Evolutionary conservation across 2,329 filamentous ascomycete species (phyloP).

Genomic region (Verticillium albo-atrum): DNA sequence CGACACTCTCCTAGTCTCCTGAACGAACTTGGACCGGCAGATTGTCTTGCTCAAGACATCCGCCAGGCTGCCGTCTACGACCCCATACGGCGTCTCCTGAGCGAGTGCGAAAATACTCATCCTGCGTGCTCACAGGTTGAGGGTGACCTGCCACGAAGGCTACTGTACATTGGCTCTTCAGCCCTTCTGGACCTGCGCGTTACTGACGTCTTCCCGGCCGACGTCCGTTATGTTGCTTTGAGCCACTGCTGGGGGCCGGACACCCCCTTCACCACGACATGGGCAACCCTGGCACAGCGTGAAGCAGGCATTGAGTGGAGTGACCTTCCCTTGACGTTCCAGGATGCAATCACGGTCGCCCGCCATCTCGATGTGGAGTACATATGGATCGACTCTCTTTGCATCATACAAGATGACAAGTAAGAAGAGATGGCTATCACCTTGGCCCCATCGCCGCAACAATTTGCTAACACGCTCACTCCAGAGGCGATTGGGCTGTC

Average conservation of each 20-base stretch:
- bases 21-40: not conserved
- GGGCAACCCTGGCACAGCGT: not conserved
- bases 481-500: slow-evolving; percentile 10
- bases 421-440: too few species aligned
- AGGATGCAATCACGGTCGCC: slow-evolving; percentile 12
- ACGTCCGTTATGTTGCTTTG: slow-evolving; percentile 10
- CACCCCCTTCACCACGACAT: not conserved
- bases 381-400: slow-evolving; percentile 21
- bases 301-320: slow-evolving; percentile 3
- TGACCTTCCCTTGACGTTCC: slow-evolving; percentile 11
- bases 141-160: not conserved
- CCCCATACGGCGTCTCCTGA: not conserved
- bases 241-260: slow-evolving; percentile 17
- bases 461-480: not conserved
- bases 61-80: not conserved
- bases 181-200: not conserved
- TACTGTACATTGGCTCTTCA: not conserved
- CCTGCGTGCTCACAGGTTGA: not conserved
- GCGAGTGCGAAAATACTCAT: not conserved
- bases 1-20: not conserved
- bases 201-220: not conserved
- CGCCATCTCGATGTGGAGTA: slow-evolving; percentile 12
- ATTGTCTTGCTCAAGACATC: not conserved
- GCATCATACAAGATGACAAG: slow-evolving; percentile 16
- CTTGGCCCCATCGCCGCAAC: too few species aligned